phyloP scores from a whole-genome alignment of 208 protist species.

The Acanthamoeba castellanii region DNA sequence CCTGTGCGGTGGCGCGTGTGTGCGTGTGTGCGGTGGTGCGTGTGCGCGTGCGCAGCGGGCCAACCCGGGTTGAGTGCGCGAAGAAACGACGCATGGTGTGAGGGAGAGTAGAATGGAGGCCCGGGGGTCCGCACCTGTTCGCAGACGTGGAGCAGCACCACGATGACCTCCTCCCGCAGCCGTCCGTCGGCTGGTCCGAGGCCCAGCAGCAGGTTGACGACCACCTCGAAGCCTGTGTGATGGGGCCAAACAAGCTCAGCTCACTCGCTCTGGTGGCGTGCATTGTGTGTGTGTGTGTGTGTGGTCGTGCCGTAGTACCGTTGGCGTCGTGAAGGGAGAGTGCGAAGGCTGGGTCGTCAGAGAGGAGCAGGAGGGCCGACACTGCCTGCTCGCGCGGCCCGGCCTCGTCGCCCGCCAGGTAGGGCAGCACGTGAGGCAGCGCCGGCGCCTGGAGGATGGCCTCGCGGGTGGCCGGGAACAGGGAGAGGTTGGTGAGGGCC shows the following conservation, averaged over 20 bases:
- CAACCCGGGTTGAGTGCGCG: no score
- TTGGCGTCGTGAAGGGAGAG: conserved; percentile 20
- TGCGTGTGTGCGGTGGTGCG: no score
- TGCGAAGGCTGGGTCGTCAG: background rate
- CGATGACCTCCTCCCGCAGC: conserved; percentile 30
- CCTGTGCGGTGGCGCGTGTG: no score
- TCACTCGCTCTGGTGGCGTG: no score
- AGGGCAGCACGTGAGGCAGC: background rate
- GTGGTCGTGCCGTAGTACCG: no score
- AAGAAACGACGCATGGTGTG: no score
- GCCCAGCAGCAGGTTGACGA: background rate
- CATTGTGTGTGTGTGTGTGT: no score
- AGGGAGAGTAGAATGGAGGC: no score
- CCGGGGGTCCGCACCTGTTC: background rate
- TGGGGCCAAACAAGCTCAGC: background rate
- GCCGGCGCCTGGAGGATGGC: background rate
- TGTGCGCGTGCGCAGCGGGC: background rate
- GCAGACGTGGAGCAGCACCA: background rate
- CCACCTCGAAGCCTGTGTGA: background rate
- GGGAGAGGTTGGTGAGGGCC: background rate
- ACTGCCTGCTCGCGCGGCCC: background rate
- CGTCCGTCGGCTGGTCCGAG: background rate
- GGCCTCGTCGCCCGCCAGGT: background rate
- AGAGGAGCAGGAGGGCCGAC: background rate
- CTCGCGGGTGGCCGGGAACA: background rate